Evolutionary conservation across 441 rosid species (phyloP), one percentile per base, ranked within the genome.

Genomic region (Pelargonium australe): DNA sequence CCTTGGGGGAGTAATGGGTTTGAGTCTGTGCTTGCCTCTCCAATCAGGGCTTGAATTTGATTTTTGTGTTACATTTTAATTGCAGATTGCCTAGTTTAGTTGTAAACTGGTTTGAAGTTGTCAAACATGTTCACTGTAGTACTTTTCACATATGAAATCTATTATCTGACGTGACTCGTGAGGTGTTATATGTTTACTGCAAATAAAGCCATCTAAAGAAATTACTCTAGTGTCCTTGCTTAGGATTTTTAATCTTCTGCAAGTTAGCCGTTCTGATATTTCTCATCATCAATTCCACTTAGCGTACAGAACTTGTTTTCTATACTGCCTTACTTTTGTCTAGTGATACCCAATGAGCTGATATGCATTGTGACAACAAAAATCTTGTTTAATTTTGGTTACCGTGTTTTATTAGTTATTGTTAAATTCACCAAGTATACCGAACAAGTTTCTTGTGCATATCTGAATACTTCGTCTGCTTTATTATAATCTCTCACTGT

Each of bases 331-430:
- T n/a, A 17, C n/a, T 4, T 13, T 13, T 11, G 14, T 49, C 16
- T 49, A n/a, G n/a, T 49, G n/a, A 14, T 53, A n/a, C 20, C 7
- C 40, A 34, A 34, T 34, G 40, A 53, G 60, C 16, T 72, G 14
- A 63, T 55, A 10, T 40, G 31, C 2, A 70, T 7, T 7, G 17
- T 76, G 60, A 7, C 60, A 53, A 53, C 60, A 80, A 34, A 34
- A 34, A 0, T 34, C 40, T 34, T 34, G 40, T 5, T 34, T 34
- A 34, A 34, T 34, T 34, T 34, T 34, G 40, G 40, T 34, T 34
- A 34, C 40, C 7, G 7, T 34, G 7, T 34, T 34, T 34, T 34
- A 34, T 34, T 34, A 34, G 40, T 4, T 34, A 34, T 34, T 34
- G 40, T 5, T 34, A 34, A 34, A 34, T 34, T 34, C 40, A 34